A percentile compares a stretch with the other conserved stretches of the same genome.
Conservation (phyloP, 2,329 filamentous ascomycete species). For the Ophiosphaerella herpotricha region DNA sequence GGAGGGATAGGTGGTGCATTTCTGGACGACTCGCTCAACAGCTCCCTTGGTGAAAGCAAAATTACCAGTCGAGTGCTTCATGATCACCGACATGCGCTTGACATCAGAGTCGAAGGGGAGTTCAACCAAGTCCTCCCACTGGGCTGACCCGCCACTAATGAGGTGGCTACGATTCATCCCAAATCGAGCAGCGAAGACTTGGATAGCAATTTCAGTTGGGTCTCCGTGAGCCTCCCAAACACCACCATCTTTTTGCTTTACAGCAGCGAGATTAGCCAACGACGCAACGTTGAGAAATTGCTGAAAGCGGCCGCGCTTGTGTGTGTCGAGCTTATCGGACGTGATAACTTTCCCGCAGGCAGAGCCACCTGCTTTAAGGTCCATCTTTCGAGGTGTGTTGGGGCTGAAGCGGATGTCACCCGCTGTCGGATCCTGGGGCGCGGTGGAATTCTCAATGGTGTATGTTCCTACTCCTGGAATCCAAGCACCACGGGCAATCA, state of each 20-base stretch:
- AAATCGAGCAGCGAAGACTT: slow-evolving; percentile 74
- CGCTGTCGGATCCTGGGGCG: slow-evolving; percentile 41
- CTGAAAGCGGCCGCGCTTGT: slow-evolving; percentile 18
- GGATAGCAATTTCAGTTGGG: slow-evolving; percentile 72
- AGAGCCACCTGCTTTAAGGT: slow-evolving; percentile 25
- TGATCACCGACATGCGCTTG: slow-evolving; percentile 78
- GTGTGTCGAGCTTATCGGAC: no score
- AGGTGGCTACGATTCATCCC: slow-evolving; percentile 62
- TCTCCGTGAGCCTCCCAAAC: slow-evolving; percentile 46
- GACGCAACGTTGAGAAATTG: slow-evolving; percentile 44
- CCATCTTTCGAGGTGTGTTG: slow-evolving; percentile 30
- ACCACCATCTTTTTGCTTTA: slow-evolving; percentile 52
- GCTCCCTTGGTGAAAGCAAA: slow-evolving; percentile 67
- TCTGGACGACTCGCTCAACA: slow-evolving; percentile 69
- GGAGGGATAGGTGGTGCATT: slow-evolving; percentile 60
- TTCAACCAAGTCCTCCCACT: slow-evolving; percentile 58
- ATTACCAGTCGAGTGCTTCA: slow-evolving; percentile 47
- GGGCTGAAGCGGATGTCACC: slow-evolving; percentile 34
- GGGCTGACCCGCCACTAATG: slow-evolving; percentile 41
- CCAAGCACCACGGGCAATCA: slow-evolving; percentile 46
- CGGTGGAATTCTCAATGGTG: slow-evolving; percentile 41
- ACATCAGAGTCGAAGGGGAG: slow-evolving; percentile 76
- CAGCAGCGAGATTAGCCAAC: slow-evolving; percentile 57
- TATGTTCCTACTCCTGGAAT: slow-evolving; percentile 45
- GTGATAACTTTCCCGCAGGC: background rate